These are phyloP conservation scores for Lactarius hatsudake DNA, from an alignment of 768 basidiomycete species.

Conservation along the genomic window DNA sequence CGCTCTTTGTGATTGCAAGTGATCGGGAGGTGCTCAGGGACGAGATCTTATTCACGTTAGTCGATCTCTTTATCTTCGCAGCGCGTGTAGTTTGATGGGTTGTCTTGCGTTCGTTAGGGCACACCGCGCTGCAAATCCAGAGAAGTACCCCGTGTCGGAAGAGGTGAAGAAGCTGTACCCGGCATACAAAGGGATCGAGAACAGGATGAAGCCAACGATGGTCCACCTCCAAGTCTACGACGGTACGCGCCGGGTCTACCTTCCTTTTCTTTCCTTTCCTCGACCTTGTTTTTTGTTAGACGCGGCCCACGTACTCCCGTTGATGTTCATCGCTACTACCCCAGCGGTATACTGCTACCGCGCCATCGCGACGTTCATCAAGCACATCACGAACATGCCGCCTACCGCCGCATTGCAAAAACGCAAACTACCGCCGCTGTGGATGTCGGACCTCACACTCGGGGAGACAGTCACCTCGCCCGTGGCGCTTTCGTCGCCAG, in stretches of 20 bases:
- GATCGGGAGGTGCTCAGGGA: conserved; percentile 92
- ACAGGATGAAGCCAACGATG: conserved; percentile 55
- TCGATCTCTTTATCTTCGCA: too few species aligned
- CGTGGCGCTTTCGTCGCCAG: not conserved
- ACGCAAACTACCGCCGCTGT: not conserved
- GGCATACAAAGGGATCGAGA: conserved; percentile 52
- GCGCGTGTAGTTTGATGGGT: not conserved
- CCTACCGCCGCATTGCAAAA: conserved; percentile 11
- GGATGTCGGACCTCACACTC: not conserved
- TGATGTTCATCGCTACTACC: conserved; percentile 69
- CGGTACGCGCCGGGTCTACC: conserved; percentile 41
- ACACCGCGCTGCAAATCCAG: conserved; percentile 87
- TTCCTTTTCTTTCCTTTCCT: not conserved
- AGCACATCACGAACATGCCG: conserved; percentile 57
- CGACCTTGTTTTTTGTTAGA: conserved; percentile 39
- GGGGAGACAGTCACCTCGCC: not conserved
- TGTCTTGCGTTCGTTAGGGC: conserved; percentile 46
- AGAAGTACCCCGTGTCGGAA: conserved; percentile 53
- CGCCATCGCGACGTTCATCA: conserved; percentile 71
- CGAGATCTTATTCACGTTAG: conserved; percentile 80
- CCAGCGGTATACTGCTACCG: conserved; percentile 80
- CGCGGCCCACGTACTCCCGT: conserved; percentile 67
- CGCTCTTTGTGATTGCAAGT: conserved; percentile 78
- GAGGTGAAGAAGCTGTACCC: conserved; percentile 54
- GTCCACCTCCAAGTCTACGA: conserved; percentile 95